Conservation (phyloP, 73 alveolate genomes). For the Urostyla sp. region DNA sequence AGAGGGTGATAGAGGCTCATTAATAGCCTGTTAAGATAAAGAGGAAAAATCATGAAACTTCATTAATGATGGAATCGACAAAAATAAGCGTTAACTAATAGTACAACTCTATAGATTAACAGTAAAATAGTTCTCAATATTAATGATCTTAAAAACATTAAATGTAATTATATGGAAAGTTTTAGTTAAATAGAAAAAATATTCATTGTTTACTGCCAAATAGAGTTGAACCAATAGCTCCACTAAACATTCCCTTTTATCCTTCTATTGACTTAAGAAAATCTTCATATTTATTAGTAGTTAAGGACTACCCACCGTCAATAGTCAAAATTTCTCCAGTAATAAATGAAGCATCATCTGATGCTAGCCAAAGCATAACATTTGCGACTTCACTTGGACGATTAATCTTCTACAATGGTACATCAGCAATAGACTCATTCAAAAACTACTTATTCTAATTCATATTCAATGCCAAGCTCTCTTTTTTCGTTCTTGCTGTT, state of each 20-base stretch:
- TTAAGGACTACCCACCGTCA: conserved; percentile 82
- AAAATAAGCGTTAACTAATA: no score
- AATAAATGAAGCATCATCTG: conserved; percentile 82
- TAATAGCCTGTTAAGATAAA: no score
- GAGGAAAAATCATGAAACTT: no score
- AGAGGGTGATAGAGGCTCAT: no score
- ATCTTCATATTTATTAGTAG: conserved; percentile 34
- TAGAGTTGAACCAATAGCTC: no score
- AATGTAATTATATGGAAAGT: neutral
- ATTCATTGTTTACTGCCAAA: no score
- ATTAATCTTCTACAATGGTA: conserved; percentile 49
- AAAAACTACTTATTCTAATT: conserved; percentile 63
- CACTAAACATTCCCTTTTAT: no score
- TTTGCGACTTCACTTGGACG: conserved; percentile 79
- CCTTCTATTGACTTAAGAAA: conserved; percentile 42
- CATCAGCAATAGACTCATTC: conserved; percentile 60
- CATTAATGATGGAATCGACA: no score
- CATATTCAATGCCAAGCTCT: conserved; percentile 35
- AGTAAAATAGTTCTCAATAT: no score
- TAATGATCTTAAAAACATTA: neutral
- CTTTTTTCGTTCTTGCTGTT: conserved; percentile 61
- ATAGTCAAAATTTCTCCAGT: conserved; percentile 92
- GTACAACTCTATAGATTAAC: no score
- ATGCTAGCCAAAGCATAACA: conserved; percentile 76
- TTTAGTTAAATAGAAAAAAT: neutral